Evolutionary conservation across 1,284 basidiomycete species (phyloP).

Genomic region (Cryptococcus hybrid): DNA sequence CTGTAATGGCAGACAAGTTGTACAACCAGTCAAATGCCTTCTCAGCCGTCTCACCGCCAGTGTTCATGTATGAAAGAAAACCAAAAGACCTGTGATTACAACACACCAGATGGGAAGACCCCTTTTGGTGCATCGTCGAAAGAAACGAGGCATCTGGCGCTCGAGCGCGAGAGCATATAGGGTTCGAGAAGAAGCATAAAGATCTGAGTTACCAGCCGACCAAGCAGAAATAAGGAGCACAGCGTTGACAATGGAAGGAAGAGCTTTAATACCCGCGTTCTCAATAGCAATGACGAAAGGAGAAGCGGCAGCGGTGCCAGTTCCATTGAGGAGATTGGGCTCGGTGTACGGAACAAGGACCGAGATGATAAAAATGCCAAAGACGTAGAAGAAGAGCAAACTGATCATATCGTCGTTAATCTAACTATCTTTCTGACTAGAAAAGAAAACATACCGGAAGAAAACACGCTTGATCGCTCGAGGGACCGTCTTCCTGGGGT

Average conservation of each 20-base stretch:
- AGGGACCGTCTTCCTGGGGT: conserved; percentile 72
- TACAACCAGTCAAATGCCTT: conserved; percentile 60
- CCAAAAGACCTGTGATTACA: conserved; percentile 54
- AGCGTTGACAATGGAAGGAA: conserved; percentile 54
- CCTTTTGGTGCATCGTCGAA: conserved; percentile 64
- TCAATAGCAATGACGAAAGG: conserved; percentile 78
- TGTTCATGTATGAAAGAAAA: conserved; percentile 57
- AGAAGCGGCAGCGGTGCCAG: conserved; percentile 59
- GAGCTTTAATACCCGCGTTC: conserved; percentile 68
- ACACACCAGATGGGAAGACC: conserved; percentile 70
- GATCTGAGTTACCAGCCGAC: conserved; percentile 75
- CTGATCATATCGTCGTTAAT: not conserved
- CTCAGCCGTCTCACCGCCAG: conserved; percentile 31
- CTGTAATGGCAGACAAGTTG: conserved; percentile 66
- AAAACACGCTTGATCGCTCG: conserved; percentile 78
- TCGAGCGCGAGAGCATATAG: conserved; percentile 77
- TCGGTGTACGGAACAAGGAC: conserved; percentile 76
- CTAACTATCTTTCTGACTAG: not conserved
- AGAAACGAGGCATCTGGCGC: conserved; percentile 61
- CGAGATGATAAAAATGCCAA: conserved; percentile 57
- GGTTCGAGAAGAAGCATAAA: conserved; percentile 78
- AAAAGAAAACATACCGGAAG: conserved; percentile 76
- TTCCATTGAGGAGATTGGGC: conserved; percentile 57
- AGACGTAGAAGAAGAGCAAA: conserved; percentile 12
- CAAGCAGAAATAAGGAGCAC: conserved; percentile 71